phyloP scores from a whole-genome alignment of 495 filamentous ascomycete species.

The Neurospora discreta region DNA sequence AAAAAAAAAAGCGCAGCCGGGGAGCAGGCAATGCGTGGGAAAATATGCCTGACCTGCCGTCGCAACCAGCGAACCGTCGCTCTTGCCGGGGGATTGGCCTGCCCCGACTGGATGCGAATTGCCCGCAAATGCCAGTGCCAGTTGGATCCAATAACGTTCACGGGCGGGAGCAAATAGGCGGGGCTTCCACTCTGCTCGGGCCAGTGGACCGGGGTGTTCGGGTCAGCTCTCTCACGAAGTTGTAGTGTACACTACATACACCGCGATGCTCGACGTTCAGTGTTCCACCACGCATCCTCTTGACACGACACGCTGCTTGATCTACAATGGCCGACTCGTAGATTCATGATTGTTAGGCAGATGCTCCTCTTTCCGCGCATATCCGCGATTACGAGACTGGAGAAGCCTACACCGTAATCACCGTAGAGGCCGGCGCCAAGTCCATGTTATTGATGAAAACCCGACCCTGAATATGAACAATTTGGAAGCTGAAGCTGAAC shows the following conservation, averaged over 20 bases:
- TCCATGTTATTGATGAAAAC: background rate
- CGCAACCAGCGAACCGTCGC: background rate
- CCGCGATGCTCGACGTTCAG: background rate
- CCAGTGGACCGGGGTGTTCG: background rate
- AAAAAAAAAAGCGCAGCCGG: constrained; percentile 20
- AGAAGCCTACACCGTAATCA: background rate
- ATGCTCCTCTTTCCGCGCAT: background rate
- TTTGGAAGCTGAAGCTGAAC: background rate
- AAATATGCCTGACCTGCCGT: background rate
- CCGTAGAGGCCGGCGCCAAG: background rate
- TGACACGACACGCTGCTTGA: background rate
- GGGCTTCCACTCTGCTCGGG: background rate
- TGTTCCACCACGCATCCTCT: background rate
- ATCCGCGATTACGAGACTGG: background rate
- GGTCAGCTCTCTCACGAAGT: background rate
- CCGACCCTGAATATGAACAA: background rate
- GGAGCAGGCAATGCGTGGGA: background rate
- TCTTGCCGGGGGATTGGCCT: background rate
- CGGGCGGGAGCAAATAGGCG: background rate
- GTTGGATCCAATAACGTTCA: background rate
- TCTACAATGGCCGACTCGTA: background rate
- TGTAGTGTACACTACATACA: background rate
- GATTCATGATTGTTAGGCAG: background rate
- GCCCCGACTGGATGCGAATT: background rate
- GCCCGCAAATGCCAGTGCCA: background rate